Percentiles rank a stretch among this genome's conserved stretches.
Conservation (phyloP, 2,329 filamentous ascomycete species). For the Fusarium agapanthi region DNA sequence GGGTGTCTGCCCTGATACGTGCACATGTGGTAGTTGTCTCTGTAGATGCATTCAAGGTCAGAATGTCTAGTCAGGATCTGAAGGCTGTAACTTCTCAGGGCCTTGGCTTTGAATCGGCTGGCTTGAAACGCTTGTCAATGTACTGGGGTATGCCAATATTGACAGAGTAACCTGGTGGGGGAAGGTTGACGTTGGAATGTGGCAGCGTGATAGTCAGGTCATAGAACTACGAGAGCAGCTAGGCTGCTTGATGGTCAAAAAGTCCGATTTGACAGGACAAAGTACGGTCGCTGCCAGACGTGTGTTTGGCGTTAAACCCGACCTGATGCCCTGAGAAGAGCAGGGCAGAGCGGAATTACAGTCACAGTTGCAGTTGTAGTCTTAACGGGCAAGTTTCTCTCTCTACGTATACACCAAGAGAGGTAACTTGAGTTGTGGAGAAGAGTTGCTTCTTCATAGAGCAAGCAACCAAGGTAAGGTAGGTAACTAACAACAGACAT, state of each 20-base stretch:
- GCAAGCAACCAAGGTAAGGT: background rate
- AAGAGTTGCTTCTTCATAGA: background rate
- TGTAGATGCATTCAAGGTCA: background rate
- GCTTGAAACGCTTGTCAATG: background rate
- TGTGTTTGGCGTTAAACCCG: background rate
- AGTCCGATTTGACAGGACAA: background rate
- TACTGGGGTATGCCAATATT: background rate
- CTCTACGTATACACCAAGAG: background rate
- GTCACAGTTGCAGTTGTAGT: background rate
- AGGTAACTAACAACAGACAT: background rate
- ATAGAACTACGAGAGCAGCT: background rate
- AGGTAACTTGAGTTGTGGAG: background rate
- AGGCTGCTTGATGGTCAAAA: background rate
- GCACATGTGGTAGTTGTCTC: background rate
- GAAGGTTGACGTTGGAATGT: conserved; percentile 7
- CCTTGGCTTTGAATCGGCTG: background rate
- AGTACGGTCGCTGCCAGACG: background rate
- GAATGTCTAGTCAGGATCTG: background rate
- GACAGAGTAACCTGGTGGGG: background rate
- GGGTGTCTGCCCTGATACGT: background rate
- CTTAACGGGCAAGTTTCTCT: background rate
- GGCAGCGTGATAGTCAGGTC: background rate
- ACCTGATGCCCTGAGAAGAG: background rate
- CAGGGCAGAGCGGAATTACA: background rate
- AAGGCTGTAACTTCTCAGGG: too few relatives aligned